Percentiles rank a stretch among this genome's conserved stretches.
phyloP scores from a whole-genome alignment of 805 yeast genomes.

The Metschnikowia matae region DNA sequence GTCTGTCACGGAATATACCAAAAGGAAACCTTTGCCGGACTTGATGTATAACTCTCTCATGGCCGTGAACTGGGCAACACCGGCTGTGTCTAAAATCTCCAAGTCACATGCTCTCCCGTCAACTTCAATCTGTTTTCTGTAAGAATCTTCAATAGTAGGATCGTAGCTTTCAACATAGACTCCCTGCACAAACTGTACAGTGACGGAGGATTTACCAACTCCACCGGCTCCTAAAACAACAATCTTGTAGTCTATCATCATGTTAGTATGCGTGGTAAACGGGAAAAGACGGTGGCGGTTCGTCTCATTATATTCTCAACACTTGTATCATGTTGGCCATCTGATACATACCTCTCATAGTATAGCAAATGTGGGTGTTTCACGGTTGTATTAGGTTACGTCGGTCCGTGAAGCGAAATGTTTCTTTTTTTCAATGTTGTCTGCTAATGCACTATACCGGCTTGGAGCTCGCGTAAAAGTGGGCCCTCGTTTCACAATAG shows the following conservation, averaged over 20 bases:
- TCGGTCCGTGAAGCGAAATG: conserved; percentile 1
- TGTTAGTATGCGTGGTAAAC: conserved; percentile 9
- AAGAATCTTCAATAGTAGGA: conserved; percentile 96
- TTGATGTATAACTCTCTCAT: conserved; percentile 88
- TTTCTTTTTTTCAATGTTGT: conserved; percentile 6
- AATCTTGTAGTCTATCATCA: conserved; percentile 65
- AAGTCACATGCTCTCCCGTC: conserved; percentile 85
- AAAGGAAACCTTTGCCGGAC: conserved; percentile 71
- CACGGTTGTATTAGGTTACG: neutral
- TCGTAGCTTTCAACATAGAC: conserved; percentile 88
- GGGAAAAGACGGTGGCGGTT: neutral
- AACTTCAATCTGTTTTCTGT: conserved; percentile 80
- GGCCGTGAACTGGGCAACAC: conserved; percentile 86
- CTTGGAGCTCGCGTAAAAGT: neutral
- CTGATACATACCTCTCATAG: conserved; percentile 15
- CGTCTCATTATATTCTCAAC: neutral
- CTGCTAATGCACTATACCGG: conserved; percentile 5
- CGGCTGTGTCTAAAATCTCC: conserved; percentile 64
- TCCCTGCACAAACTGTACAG: conserved; percentile 90
- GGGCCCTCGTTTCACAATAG: neutral
- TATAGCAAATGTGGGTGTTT: conserved; percentile 1
- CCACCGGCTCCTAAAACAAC: conserved; percentile 97
- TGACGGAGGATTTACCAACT: conserved; percentile 91
- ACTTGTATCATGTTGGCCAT: neutral
- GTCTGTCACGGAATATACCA: conserved; percentile 58